These are phyloP conservation scores for Didymellaceae sp. DNA, from an alignment of 2,329 filamentous ascomycete species.

Conservation along the genomic window DNA sequence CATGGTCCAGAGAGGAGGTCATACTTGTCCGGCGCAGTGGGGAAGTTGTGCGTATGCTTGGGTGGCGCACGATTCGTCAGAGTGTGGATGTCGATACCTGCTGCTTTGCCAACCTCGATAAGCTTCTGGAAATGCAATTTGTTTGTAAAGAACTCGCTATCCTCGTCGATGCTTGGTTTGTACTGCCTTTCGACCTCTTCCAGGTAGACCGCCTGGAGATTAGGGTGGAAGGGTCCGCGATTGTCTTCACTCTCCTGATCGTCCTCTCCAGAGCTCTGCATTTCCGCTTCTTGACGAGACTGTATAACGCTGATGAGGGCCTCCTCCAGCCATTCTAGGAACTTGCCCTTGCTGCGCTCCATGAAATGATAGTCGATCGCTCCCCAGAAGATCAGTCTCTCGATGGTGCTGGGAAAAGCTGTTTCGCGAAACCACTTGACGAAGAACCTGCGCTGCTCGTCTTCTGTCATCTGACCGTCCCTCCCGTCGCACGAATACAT, in stretches of 20 bases:
- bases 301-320: constrained; percentile 8
- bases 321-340: constrained; percentile 8
- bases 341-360: not conserved
- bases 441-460: not conserved
- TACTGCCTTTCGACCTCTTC: constrained; percentile 4
- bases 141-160: not conserved
- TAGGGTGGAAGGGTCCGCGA: not conserved
- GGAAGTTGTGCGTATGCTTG: not conserved
- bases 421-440: constrained; percentile 2
- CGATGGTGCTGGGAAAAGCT: constrained; percentile 3
- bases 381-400: constrained; percentile 14
- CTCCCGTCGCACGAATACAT: not conserved
- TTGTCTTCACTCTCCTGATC: not conserved
- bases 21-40: constrained; percentile 16
- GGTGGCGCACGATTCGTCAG: constrained; percentile 8
- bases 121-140: constrained; percentile 12
- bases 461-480: not conserved
- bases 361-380: not conserved
- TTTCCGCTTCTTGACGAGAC: not conserved
- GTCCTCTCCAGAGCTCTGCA: not conserved
- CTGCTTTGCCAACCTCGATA: constrained; percentile 5
- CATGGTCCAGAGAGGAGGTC: constrained; percentile 13
- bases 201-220: constrained; percentile 10
- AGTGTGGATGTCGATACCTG: constrained; percentile 18
- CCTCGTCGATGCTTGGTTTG: too few relatives aligned